phyloP scores from a whole-genome alignment of 192 early-diverging fungal genomes.

The Helicostylum pulchrum region DNA sequence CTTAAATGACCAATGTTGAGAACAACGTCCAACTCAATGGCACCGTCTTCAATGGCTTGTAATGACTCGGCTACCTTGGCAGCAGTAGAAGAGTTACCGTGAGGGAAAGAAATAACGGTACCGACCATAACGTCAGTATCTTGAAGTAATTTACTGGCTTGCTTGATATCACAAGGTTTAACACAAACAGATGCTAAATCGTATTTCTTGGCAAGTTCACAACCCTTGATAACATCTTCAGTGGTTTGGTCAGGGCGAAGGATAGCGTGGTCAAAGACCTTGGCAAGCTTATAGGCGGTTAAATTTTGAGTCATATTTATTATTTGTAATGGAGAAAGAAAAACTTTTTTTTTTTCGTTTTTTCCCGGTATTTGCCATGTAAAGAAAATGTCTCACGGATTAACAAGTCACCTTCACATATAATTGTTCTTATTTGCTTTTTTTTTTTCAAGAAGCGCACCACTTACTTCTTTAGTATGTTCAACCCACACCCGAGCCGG shows the following conservation, averaged over 20 bases:
- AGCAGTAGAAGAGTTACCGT: constrained; percentile 48
- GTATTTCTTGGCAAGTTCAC: constrained; percentile 48
- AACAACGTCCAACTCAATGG: constrained; percentile 59
- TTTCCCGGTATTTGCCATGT: too few species aligned
- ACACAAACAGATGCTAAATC: constrained; percentile 55
- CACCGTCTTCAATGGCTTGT: constrained; percentile 53
- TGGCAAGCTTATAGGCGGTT: constrained; percentile 47
- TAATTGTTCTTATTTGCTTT: too few species aligned
- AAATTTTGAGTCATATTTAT: constrained; percentile 37
- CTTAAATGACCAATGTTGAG: constrained; percentile 54
- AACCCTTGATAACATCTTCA: constrained; percentile 48
- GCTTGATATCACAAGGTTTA: constrained; percentile 57
- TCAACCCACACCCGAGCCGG: too few species aligned
- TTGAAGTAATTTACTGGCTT: constrained; percentile 39
- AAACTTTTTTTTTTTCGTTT: too few species aligned
- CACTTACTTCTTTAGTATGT: too few species aligned
- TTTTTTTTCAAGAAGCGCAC: too few species aligned
- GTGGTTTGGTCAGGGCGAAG: constrained; percentile 54
- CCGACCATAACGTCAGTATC: constrained; percentile 51
- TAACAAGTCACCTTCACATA: too few species aligned
- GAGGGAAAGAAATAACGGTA: constrained; percentile 60
- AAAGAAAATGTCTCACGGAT: too few species aligned
- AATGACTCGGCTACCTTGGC: constrained; percentile 55
- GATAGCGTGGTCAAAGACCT: constrained; percentile 60
- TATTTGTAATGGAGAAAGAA: too few species aligned